phyloP scores from a whole-genome alignment of 1,284 basidiomycete species.

The Leccinum holopus region DNA sequence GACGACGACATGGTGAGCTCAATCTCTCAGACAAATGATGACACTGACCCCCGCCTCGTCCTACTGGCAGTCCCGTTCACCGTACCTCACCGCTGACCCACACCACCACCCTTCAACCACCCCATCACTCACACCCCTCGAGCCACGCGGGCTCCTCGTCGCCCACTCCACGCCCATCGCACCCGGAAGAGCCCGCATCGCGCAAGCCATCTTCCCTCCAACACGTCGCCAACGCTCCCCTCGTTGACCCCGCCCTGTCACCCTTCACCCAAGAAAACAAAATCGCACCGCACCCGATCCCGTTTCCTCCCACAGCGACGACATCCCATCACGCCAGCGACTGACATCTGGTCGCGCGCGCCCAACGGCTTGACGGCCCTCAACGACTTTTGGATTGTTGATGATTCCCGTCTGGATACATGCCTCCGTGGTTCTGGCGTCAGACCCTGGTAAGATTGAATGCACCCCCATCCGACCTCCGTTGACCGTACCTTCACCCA shows the following conservation, averaged over 20 bases:
- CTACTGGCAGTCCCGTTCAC: no score
- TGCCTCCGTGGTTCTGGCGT: conserved; percentile 17
- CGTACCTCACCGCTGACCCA: no score
- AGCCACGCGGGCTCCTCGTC: no score
- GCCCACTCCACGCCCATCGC: no score
- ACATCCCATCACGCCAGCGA: no score
- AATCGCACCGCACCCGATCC: neutral
- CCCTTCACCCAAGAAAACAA: conserved; percentile 30
- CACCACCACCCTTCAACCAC: no score
- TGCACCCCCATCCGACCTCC: no score
- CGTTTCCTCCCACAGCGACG: no score
- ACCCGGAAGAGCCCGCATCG: conserved; percentile 12
- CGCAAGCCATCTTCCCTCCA: conserved; percentile 33
- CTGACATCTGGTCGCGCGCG: conserved; percentile 24
- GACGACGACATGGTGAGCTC: conserved; percentile 16
- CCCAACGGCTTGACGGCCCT: conserved; percentile 85
- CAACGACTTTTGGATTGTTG: conserved; percentile 88
- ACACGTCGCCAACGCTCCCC: conserved; percentile 25
- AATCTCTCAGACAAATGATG: conserved; percentile 14
- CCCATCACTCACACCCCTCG: no score
- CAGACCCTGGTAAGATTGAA: no score
- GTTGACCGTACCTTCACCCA: conserved; percentile 29
- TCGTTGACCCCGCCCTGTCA: conserved; percentile 21
- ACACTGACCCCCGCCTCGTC: no score
- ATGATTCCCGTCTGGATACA: conserved; percentile 46